Percentiles rank a stretch among this genome's conserved stretches.
Evolutionary conservation across 192 early-diverging fungal genomes (phyloP).

Genomic region (Coemansia pectinata): DNA sequence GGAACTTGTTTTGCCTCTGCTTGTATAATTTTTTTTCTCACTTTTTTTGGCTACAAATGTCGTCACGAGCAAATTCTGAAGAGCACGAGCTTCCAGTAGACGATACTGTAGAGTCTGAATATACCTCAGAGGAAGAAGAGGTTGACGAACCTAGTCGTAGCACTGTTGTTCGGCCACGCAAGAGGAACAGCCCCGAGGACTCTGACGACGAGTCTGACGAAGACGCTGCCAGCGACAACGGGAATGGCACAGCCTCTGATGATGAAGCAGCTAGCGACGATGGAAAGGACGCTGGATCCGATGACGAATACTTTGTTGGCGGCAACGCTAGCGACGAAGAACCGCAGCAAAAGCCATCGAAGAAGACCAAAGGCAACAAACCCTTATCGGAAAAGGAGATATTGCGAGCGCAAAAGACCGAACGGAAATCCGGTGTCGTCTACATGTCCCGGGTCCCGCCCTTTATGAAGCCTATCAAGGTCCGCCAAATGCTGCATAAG

Average conservation of each 20-base stretch:
- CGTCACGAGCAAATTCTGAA: neutral
- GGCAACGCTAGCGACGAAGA: conserved; percentile 20
- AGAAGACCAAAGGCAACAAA: conserved; percentile 10
- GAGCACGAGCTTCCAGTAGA: neutral
- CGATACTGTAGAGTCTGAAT: neutral
- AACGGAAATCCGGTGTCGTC: conserved; percentile 73
- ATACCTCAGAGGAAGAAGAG: conserved; percentile 5
- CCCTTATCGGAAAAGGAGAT: conserved; percentile 40
- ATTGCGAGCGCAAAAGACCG: conserved; percentile 59
- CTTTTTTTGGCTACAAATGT: neutral
- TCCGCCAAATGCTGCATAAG: conserved; percentile 72
- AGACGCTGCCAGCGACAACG: conserved; percentile 9
- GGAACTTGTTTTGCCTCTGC: neutral
- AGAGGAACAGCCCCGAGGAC: conserved; percentile 8
- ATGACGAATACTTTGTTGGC: conserved; percentile 36
- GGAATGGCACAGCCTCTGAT: neutral
- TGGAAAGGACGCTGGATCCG: neutral
- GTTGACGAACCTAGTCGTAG: conserved; percentile 15
- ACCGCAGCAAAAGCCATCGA: neutral
- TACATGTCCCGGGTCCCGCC: conserved; percentile 92
- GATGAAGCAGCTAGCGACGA: neutral
- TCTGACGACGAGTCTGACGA: neutral
- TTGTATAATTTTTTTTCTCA: neutral
- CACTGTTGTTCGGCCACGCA: neutral
- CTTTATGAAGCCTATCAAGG: conserved; percentile 85